Evolutionary conservation across 352 stramenopile species (phyloP).

Genomic region (Phytophthora crassamura): DNA sequence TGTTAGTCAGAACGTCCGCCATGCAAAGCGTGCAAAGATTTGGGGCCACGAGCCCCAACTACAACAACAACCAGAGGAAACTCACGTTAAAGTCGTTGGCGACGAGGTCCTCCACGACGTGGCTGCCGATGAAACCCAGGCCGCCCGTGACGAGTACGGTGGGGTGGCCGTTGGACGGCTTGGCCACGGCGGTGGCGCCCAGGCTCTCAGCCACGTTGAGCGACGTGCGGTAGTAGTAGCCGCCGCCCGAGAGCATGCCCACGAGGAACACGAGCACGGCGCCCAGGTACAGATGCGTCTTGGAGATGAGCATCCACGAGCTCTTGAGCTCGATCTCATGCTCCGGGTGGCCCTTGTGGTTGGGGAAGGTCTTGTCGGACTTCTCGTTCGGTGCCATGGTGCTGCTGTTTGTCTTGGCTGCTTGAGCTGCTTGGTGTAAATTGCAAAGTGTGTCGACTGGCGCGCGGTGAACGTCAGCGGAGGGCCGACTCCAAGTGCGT

Average conservation of each 20-base stretch:
- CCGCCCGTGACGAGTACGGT: conserved; percentile 83
- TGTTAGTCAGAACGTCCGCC: conserved; percentile 7
- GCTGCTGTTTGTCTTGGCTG: conserved; percentile 3
- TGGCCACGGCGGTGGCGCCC: conserved; percentile 26
- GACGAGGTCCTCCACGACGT: conserved; percentile 83
- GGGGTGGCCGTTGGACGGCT: conserved; percentile 34
- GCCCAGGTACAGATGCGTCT: conserved; percentile 70
- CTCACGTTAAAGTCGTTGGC: conserved; percentile 75
- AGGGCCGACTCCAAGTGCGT: neutral
- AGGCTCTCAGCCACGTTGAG: conserved; percentile 33
- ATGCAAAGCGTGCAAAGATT: neutral
- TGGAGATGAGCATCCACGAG: conserved; percentile 78
- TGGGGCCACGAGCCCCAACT: neutral
- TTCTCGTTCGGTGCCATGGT: conserved; percentile 26
- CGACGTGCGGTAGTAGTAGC: conserved; percentile 57
- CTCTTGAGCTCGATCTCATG: conserved; percentile 56
- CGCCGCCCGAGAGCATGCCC: conserved; percentile 67
- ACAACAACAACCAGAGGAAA: conserved; percentile 5
- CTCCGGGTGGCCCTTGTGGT: conserved; percentile 51
- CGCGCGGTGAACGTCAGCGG: conserved; percentile 11
- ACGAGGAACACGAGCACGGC: conserved; percentile 69
- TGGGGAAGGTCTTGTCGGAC: conserved; percentile 39
- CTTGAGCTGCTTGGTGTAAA: conserved; percentile 42
- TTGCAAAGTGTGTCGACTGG: conserved; percentile 37
- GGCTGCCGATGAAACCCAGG: conserved; percentile 85